phyloP scores from a whole-genome alignment of 73 alveolate genomes.

The Tetrahymena elliotti region DNA sequence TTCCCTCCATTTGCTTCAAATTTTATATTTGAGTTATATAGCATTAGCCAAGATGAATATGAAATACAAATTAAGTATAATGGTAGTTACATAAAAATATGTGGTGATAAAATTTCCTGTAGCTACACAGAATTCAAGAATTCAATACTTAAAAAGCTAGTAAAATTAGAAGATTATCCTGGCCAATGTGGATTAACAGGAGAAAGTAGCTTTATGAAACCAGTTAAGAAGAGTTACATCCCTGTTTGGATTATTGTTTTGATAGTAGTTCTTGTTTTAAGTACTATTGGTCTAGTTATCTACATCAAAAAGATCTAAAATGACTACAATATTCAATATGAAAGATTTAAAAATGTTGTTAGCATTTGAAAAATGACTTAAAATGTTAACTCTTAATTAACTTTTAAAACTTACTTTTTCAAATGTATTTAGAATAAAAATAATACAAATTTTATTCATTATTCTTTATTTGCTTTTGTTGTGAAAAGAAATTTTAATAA shows the following conservation, averaged over 20 bases:
- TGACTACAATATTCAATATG: neutral
- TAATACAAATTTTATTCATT: too few species aligned
- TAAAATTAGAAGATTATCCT: neutral
- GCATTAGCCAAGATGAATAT: neutral
- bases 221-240: neutral
- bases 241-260: neutral
- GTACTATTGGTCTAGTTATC: neutral
- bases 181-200: neutral
- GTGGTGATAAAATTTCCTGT: neutral
- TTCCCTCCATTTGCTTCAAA: neutral
- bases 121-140: neutral
- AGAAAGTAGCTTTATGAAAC: neutral
- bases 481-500: too few species aligned
- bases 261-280: neutral
- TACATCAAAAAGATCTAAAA: neutral
- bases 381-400: too few species aligned
- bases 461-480: too few species aligned
- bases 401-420: too few species aligned
- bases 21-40: neutral
- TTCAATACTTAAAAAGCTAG: neutral
- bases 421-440: too few species aligned
- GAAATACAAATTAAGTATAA: neutral
- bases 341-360: neutral
- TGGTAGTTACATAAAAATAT: neutral
- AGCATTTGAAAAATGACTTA: neutral